Evolutionary conservation across 2,329 filamentous ascomycete genomes (phyloP).

Genomic region (Aaosphaeria arxii): DNA sequence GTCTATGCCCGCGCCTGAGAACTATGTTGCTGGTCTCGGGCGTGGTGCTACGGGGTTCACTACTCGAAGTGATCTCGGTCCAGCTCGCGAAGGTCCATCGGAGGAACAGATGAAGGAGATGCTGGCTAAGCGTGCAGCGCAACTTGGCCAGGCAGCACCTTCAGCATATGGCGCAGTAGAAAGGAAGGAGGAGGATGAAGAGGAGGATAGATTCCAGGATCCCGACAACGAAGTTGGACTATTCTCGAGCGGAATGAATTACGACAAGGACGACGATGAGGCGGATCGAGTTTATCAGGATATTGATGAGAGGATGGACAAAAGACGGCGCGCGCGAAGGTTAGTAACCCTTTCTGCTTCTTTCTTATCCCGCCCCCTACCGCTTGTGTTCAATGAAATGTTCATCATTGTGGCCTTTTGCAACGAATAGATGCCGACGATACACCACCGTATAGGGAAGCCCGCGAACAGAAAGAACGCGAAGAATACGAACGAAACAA

Average conservation of each 20-base stretch:
- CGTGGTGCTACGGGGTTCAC: constrained; percentile 98
- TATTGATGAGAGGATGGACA: constrained; percentile 97
- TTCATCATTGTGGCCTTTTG: constrained; percentile 66
- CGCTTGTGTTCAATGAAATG: constrained; percentile 40
- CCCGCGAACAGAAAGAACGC: constrained; percentile 82
- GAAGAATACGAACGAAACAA: constrained; percentile 97
- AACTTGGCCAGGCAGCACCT: constrained; percentile 69
- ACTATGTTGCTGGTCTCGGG: constrained; percentile 86
- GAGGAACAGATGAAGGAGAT: constrained; percentile 99
- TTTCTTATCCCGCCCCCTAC: constrained; percentile 14
- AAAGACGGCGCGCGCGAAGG: constrained; percentile 80
- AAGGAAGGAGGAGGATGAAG: constrained; percentile 70
- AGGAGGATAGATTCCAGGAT: constrained; percentile 84
- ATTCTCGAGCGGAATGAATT: constrained; percentile 84
- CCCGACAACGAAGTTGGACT: constrained; percentile 96
- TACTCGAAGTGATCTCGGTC: constrained; percentile 92
- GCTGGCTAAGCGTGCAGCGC: constrained; percentile 86
- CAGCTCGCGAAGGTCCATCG: constrained; percentile 89
- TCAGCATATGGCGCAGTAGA: constrained; percentile 69
- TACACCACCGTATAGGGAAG: constrained; percentile 73
- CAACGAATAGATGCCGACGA: constrained; percentile 76
- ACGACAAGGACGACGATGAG: constrained; percentile 97
- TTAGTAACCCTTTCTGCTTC: constrained; percentile 53
- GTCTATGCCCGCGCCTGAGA: constrained; percentile 67
- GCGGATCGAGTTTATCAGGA: constrained; percentile 94